Percentiles rank a stretch among this genome's conserved stretches.
phyloP scores from a whole-genome alignment of 805 yeast genomes.

The Hanseniaspora mollemarum region DNA sequence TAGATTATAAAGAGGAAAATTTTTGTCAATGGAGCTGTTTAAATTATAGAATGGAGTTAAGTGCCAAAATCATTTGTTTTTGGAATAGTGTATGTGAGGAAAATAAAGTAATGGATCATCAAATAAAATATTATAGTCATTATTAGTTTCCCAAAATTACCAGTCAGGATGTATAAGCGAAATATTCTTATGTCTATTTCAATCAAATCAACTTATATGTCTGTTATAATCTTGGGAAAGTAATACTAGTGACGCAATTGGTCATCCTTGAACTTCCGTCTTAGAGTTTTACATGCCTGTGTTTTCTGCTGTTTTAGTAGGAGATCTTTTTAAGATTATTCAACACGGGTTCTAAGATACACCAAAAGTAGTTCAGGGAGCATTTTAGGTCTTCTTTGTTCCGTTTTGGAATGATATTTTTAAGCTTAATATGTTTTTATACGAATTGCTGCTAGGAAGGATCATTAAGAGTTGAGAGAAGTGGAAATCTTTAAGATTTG shows the following conservation, averaged over 20 bases:
- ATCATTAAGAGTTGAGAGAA: conserved; percentile 70
- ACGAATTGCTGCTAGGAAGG: conserved; percentile 36
- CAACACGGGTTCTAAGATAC: conserved; percentile 11
- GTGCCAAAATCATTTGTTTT: neutral
- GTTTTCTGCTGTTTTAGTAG: conserved; percentile 29
- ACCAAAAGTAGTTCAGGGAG: conserved; percentile 34
- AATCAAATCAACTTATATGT: conserved; percentile 37
- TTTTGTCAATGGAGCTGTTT: neutral
- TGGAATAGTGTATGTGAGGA: neutral
- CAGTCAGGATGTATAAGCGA: conserved; percentile 57
- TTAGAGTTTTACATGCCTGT: conserved; percentile 39
- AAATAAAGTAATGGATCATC: neutral
- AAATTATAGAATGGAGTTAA: neutral
- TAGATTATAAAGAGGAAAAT: neutral
- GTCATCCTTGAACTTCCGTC: conserved; percentile 8
- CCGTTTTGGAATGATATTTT: conserved; percentile 37
- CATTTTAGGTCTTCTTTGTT: conserved; percentile 19
- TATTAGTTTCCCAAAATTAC: conserved; percentile 57
- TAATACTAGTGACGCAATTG: conserved; percentile 41
- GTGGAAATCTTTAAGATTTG: conserved; percentile 5
- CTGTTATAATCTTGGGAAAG: conserved; percentile 99
- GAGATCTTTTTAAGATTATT: conserved; percentile 15
- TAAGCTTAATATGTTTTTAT: conserved; percentile 23
- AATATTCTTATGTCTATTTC: conserved; percentile 18
- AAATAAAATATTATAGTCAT: conserved; percentile 3